phyloP scores from a whole-genome alignment of 2,329 filamentous ascomycete genomes.

The Didymellaceae sp. region DNA sequence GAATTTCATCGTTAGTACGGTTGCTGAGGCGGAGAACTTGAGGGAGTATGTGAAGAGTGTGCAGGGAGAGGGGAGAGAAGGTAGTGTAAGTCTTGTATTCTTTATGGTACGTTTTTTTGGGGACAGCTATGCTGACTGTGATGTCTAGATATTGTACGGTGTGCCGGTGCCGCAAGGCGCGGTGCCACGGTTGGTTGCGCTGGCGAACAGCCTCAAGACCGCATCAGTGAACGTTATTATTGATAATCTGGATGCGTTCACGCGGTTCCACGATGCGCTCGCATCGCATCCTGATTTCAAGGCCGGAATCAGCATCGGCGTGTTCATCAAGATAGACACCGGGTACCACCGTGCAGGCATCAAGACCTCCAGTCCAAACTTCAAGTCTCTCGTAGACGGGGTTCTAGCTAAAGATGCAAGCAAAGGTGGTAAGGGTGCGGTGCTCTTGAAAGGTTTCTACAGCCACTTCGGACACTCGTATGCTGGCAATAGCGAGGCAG shows the following conservation, averaged over 20 bases:
- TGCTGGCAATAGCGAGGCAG: conserved; percentile 58
- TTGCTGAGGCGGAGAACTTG: conserved; percentile 75
- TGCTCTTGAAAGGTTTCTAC: conserved; percentile 71
- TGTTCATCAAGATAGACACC: conserved; percentile 78
- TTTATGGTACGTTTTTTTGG: neutral
- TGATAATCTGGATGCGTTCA: conserved; percentile 64
- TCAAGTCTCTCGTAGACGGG: conserved; percentile 57
- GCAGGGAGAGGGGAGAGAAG: conserved; percentile 58
- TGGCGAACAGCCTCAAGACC: conserved; percentile 62
- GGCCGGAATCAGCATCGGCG: conserved; percentile 49
- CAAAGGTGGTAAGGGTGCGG: conserved; percentile 16
- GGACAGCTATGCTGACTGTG: neutral
- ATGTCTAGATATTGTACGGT: conserved; percentile 69
- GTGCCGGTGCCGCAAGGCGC: conserved; percentile 70
- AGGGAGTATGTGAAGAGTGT: conserved; percentile 66
- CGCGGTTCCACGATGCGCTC: conserved; percentile 53
- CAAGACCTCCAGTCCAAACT: conserved; percentile 55
- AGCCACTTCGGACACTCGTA: conserved; percentile 78
- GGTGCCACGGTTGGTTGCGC: conserved; percentile 63
- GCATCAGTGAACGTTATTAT: conserved; percentile 69
- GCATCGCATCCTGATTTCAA: neutral
- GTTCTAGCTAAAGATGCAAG: conserved; percentile 43
- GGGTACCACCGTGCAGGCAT: conserved; percentile 76
- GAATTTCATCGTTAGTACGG: conserved; percentile 71
- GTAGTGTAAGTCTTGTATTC: conserved; percentile 62